Evolutionary conservation across 495 filamentous ascomycete species (phyloP).

Genomic region (Tetracladium marchalianum): DNA sequence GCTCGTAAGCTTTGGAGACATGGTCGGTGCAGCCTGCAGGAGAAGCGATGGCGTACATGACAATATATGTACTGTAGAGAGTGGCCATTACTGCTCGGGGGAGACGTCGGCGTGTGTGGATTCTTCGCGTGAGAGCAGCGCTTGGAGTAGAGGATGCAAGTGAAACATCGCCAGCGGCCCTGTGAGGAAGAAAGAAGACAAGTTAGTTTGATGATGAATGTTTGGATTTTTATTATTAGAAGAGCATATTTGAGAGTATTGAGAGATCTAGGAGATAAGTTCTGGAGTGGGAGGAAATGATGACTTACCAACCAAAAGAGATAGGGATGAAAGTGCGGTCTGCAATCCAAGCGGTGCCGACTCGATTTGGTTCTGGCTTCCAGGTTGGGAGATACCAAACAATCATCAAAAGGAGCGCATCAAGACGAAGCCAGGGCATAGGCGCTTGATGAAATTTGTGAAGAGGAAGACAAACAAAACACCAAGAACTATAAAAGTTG

Average conservation of each 20-base stretch:
- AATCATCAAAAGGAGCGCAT: conserved; percentile 27
- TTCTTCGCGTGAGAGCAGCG: conserved; percentile 27
- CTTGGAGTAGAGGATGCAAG: conserved; percentile 36
- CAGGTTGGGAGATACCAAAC: conserved; percentile 33
- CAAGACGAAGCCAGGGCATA: conserved; percentile 33
- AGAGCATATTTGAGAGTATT: no score
- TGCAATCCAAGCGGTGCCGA: conserved; percentile 29
- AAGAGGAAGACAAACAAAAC: conserved; percentile 33
- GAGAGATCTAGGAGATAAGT: no score
- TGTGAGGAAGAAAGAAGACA: no score
- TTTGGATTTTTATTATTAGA: no score
- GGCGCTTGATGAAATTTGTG: conserved; percentile 30
- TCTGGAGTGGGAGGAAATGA: no score
- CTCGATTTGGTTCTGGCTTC: conserved; percentile 15
- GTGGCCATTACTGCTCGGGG: conserved; percentile 36
- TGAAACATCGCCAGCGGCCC: conserved; percentile 33
- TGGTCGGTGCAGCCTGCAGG: conserved; percentile 31
- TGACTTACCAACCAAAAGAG: conserved; percentile 30
- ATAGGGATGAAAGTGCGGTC: conserved; percentile 33
- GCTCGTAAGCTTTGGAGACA: conserved; percentile 17
- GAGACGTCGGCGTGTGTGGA: conserved; percentile 29
- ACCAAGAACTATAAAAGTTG: conserved; percentile 19
- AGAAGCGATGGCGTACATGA: conserved; percentile 30
- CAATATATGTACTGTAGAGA: conserved; percentile 34
- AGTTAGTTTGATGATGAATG: no score